Evolutionary conservation across 345 rosid genomes (phyloP), one percentile per base, ranked within the genome.

Genomic region (Durio zibethinus): DNA sequence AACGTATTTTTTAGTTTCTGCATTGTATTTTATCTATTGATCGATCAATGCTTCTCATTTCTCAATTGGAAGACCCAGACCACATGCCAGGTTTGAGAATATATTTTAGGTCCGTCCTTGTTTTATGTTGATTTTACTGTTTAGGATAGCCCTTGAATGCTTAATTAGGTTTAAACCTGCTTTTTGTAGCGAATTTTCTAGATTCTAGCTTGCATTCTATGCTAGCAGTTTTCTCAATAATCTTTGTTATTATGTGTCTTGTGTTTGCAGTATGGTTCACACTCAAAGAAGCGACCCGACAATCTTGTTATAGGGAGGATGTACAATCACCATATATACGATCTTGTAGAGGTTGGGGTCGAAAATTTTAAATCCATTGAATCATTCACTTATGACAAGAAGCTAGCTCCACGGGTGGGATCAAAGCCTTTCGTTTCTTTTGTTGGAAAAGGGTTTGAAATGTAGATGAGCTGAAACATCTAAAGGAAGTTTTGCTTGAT

Each of bases 311-410:
- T 96, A 16, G 98, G 99, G 38, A 77, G 98, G 79, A 96, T 85
- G 43, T 96, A 90, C 33, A 95, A 96, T 84, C 90, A 93, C 78
- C 92, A 89, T 67, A 86, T 93, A 54, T 96, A 91, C 57, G 99
- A 96, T 82, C 92, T 93, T 45, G 89, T 96, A 7, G 99, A 96
- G 86, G 94, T 93, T 84, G 98, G 97, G 60, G 86, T 96, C 66
- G 95, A 96, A 84, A 93, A 96, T 82, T 96, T 86, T 72, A 92
- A 88, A 74, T 78, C 97, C 31, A 76, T 92, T 85, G 80, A 78
- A 10, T 85, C 93, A 7, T 93, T 89, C 81, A 73, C 74, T 40
- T 92, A 86, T 57, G 98, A 96, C 76, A 96, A 91, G 89, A 92
- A 89, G 72, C 29, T 92, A 36, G 92, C 95, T 45, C 98, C 97